phyloP scores from a whole-genome alignment of 2,329 filamentous ascomycete genomes.

The Sporothrix inflata region DNA sequence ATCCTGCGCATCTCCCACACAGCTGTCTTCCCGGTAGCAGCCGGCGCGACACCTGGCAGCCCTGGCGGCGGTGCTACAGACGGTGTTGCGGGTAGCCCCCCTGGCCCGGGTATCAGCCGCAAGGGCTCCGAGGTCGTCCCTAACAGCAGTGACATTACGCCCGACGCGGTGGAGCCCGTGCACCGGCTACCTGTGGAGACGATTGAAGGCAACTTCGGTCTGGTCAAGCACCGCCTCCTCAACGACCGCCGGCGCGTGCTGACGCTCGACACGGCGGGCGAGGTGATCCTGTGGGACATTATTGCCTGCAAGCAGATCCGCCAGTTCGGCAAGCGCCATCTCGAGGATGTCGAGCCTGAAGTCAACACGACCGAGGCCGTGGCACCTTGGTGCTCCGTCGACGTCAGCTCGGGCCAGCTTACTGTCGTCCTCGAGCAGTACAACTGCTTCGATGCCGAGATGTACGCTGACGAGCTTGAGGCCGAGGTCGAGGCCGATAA shows the following conservation, averaged over 20 bases:
- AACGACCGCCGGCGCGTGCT: slow-evolving; percentile 89
- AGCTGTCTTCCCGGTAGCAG: slow-evolving; percentile 66
- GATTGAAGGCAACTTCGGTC: slow-evolving; percentile 91
- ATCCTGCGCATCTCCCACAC: slow-evolving; percentile 84
- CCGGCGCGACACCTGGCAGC: slow-evolving; percentile 45
- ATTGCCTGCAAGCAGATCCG: slow-evolving; percentile 86
- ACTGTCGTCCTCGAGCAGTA: slow-evolving; percentile 91
- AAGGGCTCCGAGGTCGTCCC: slow-evolving; percentile 61
- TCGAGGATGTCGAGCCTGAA: slow-evolving; percentile 86
- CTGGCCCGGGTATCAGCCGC: slow-evolving; percentile 42
- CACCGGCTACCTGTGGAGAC: slow-evolving; percentile 73
- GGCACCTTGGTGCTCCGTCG: slow-evolving; percentile 93
- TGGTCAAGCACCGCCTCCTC: slow-evolving; percentile 89
- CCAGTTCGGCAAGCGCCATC: slow-evolving; percentile 90
- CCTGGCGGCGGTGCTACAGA: slow-evolving; percentile 36
- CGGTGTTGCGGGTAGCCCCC: neutral
- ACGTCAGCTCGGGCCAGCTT: slow-evolving; percentile 88
- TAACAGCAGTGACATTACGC: slow-evolving; percentile 41
- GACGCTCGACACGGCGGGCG: slow-evolving; percentile 91
- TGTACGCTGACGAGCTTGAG: slow-evolving; percentile 87
- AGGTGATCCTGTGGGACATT: slow-evolving; percentile 94
- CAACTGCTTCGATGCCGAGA: slow-evolving; percentile 95
- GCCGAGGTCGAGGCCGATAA: neutral
- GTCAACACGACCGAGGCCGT: slow-evolving; percentile 89
- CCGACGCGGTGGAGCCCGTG: slow-evolving; percentile 61